These are phyloP conservation scores for Ustilago loliicola DNA, from an alignment of 1,284 basidiomycete genomes.

Conservation along the genomic window DNA sequence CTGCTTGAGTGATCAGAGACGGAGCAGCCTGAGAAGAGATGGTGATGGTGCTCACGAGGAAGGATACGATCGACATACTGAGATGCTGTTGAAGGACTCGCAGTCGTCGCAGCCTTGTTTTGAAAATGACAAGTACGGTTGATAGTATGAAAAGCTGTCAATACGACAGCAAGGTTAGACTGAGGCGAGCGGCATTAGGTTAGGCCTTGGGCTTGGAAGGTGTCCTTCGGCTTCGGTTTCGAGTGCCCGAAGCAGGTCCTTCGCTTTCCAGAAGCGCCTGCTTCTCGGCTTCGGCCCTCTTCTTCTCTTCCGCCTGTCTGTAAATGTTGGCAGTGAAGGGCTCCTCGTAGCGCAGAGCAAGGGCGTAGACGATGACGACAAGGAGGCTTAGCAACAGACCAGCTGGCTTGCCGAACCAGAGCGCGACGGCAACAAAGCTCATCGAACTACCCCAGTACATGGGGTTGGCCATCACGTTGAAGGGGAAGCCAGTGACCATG, in stretches of 20 bases:
- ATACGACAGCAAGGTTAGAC: neutral
- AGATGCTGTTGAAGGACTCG: constrained; percentile 48
- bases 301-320: constrained; percentile 61
- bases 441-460: constrained; percentile 79
- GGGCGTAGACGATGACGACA: constrained; percentile 61
- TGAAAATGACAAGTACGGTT: neutral
- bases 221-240: constrained; percentile 44
- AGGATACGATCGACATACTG: constrained; percentile 16
- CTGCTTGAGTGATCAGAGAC: neutral
- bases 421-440: constrained; percentile 67
- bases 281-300: constrained; percentile 39
- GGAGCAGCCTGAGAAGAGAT: neutral
- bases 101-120: constrained; percentile 20
- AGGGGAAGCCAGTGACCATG: constrained; percentile 84
- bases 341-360: constrained; percentile 67
- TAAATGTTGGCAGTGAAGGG: constrained; percentile 69
- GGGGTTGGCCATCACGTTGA: constrained; percentile 91
- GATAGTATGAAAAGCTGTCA: neutral
- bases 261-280: constrained; percentile 43
- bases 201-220: constrained; percentile 44
- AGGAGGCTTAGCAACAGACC: constrained; percentile 66
- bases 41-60: neutral
- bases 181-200: neutral
- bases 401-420: constrained; percentile 69
- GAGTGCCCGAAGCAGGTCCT: constrained; percentile 53